phyloP scores from a whole-genome alignment of 768 basidiomycete species.

The Leccinum subgranulosum region DNA sequence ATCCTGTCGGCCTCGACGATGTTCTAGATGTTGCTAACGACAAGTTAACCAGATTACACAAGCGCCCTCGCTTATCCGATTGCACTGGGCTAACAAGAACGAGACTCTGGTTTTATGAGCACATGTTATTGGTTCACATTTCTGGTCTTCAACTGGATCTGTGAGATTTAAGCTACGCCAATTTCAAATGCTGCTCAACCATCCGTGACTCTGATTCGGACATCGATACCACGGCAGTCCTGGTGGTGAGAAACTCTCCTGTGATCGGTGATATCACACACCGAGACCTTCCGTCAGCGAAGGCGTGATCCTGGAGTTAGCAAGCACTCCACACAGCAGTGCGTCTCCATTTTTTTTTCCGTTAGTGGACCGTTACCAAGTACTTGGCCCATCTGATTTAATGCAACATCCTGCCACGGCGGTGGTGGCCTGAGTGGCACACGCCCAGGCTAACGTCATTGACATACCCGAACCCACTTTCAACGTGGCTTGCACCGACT shows the following conservation, averaged over 20 bases:
- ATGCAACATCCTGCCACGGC: not conserved
- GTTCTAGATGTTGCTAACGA: slow-evolving; percentile 94
- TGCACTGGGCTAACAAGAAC: slow-evolving; percentile 71
- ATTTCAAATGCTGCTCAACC: slow-evolving; percentile 36
- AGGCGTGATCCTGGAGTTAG: not conserved
- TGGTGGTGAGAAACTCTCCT: not conserved
- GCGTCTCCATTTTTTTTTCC: not conserved
- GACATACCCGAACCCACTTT: not conserved
- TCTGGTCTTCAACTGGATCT: slow-evolving; percentile 88
- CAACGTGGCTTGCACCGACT: not conserved
- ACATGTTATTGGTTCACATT: not conserved
- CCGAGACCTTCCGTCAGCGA: not conserved
- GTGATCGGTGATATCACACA: not conserved
- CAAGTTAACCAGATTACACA: slow-evolving; percentile 53
- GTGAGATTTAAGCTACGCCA: slow-evolving; percentile 78
- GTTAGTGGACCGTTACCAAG: too few relatives aligned
- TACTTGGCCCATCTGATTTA: not conserved
- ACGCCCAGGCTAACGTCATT: not conserved
- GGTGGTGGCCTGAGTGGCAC: not conserved
- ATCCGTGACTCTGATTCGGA: too few relatives aligned
- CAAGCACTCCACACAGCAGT: not conserved
- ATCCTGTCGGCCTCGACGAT: slow-evolving; percentile 91
- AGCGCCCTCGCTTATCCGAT: not conserved
- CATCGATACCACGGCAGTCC: not conserved
- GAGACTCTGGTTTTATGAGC: slow-evolving; percentile 40